Percentiles rank a stretch among this genome's conserved stretches.
phyloP scores from a whole-genome alignment of 2,329 filamentous ascomycete genomes.

The Neonectria coccinea region DNA sequence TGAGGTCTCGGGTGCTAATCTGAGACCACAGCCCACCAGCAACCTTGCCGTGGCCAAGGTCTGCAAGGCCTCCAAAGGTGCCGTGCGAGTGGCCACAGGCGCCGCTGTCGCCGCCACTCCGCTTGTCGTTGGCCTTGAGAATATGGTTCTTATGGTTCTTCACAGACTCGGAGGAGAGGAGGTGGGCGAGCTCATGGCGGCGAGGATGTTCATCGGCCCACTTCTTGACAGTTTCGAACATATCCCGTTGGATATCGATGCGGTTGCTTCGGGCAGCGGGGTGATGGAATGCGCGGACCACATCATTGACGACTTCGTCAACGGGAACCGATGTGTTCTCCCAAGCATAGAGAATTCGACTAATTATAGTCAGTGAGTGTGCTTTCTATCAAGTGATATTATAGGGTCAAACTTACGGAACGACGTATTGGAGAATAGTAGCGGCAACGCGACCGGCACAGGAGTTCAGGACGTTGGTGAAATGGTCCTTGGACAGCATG shows the following conservation, averaged over 20 bases:
- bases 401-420: conserved; percentile 68
- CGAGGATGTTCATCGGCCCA: conserved; percentile 81
- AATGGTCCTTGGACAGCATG: conserved; percentile 87
- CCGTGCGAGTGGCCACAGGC: conserved; percentile 56
- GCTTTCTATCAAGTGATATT: neutral
- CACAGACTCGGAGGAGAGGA: conserved; percentile 88
- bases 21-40: conserved; percentile 71
- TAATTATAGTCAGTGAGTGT: conserved; percentile 45
- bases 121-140: conserved; percentile 52
- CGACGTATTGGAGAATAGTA: conserved; percentile 85
- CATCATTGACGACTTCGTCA: conserved; percentile 84
- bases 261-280: conserved; percentile 82
- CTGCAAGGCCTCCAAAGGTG: conserved; percentile 52
- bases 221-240: conserved; percentile 86
- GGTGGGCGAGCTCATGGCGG: conserved; percentile 74
- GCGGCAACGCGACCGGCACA: conserved; percentile 80
- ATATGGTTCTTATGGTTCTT: conserved; percentile 84
- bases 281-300: conserved; percentile 89
- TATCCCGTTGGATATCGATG: conserved; percentile 84
- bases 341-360: conserved; percentile 90
- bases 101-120: conserved; percentile 47
- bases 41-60: conserved; percentile 63
- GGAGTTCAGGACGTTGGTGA: conserved; percentile 81
- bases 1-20: conserved; percentile 68
- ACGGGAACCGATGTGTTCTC: conserved; percentile 86